Conservation (phyloP, 208 protist species). For the Crithidia bombi region DNA sequence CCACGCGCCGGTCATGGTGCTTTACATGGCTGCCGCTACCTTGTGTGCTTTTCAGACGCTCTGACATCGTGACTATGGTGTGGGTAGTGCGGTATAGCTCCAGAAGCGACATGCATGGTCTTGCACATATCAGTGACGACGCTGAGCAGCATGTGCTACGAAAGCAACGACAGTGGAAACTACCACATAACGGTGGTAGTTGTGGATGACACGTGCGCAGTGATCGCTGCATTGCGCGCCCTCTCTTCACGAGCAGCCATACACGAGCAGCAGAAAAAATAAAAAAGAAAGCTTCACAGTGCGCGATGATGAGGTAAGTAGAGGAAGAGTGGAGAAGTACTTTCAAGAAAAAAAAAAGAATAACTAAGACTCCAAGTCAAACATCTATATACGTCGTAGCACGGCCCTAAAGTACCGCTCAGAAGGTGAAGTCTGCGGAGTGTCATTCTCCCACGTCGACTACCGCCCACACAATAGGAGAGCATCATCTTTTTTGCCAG, state of each 20-base stretch:
- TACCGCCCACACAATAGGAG: too few species aligned
- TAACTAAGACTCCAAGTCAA: constrained; percentile 15
- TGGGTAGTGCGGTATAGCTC: not conserved
- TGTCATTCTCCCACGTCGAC: not conserved
- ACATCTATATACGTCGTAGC: not conserved
- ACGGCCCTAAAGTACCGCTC: not conserved
- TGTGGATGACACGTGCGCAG: not conserved
- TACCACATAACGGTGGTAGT: not conserved
- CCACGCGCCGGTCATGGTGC: too few species aligned
- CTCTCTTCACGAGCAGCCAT: too few species aligned
- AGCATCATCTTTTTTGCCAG: too few species aligned
- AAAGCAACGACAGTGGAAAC: not conserved
- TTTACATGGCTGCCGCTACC: not conserved
- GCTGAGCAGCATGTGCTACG: not conserved
- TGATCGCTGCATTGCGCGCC: not conserved
- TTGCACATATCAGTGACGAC: not conserved
- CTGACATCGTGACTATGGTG: not conserved
- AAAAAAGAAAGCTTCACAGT: not conserved
- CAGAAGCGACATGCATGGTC: not conserved
- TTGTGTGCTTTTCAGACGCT: not conserved
- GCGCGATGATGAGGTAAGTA: not conserved
- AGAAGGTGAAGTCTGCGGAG: too few species aligned
- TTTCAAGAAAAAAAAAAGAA: constrained; percentile 10
- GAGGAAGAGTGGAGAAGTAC: not conserved
- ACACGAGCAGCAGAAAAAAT: too few species aligned